These are phyloP conservation scores for Escovopsis weberi DNA, from an alignment of 2,329 filamentous ascomycete genomes.

Conservation along the genomic window DNA sequence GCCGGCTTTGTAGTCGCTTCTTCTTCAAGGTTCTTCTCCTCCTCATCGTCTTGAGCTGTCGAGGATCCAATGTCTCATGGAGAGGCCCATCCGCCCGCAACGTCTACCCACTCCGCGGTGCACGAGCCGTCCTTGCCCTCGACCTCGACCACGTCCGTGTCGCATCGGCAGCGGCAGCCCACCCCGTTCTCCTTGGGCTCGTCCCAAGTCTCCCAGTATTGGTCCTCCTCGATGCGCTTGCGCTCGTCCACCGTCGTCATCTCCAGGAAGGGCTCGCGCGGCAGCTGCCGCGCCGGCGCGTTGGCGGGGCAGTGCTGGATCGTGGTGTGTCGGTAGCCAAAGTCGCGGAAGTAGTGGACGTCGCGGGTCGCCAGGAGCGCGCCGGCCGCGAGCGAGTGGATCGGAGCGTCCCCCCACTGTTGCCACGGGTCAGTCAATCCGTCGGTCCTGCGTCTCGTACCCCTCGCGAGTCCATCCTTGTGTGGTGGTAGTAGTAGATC, in stretches of 20 bases:
- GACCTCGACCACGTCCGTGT: constrained; percentile 93
- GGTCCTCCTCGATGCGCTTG: constrained; percentile 78
- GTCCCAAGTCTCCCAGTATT: constrained; percentile 88
- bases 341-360: constrained; percentile 98
- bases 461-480: neutral
- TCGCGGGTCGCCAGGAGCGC: constrained; percentile 67
- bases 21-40: neutral
- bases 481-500: neutral
- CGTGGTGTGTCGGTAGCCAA: constrained; percentile 95
- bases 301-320: constrained; percentile 98
- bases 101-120: constrained; percentile 90
- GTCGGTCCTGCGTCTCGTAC: neutral
- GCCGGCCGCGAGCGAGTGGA: constrained; percentile 91
- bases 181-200: constrained; percentile 87
- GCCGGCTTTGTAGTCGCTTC: no score
- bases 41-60: neutral
- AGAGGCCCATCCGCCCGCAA: constrained; percentile 80
- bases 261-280: constrained; percentile 67
- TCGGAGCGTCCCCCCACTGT: constrained; percentile 96
- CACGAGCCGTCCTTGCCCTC: constrained; percentile 96
- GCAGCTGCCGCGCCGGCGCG: constrained; percentile 74
- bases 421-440: constrained; percentile 11
- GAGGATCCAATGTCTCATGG: constrained; percentile 16
- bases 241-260: constrained; percentile 68
- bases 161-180: constrained; percentile 89